Evolutionary conservation across 345 rosid species (phyloP).

Genomic region (Trapa incisa): DNA sequence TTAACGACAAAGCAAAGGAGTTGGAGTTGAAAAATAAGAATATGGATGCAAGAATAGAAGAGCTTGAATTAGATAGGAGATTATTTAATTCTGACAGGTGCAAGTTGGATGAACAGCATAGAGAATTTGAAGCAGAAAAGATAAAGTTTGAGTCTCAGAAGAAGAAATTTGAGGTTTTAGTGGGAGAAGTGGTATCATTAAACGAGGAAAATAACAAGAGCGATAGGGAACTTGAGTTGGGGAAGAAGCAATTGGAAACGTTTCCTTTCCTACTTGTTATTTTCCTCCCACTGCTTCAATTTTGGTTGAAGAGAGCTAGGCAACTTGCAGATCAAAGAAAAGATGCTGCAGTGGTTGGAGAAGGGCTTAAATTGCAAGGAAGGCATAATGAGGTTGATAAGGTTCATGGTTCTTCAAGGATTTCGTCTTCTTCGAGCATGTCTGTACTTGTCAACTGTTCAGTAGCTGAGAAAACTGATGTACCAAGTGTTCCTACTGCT

Average conservation of each 20-base stretch:
- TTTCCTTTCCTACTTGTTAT: too few species aligned
- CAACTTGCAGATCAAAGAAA: not conserved
- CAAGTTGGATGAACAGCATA: not conserved
- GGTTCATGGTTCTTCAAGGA: not conserved
- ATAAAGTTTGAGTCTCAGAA: not conserved
- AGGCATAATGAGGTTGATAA: not conserved
- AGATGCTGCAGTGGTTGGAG: not conserved
- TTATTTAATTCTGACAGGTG: not conserved
- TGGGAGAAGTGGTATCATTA: constrained; percentile 9
- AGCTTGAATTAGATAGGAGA: not conserved
- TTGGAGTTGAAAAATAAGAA: constrained; percentile 5
- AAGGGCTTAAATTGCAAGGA: not conserved
- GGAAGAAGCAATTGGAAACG: constrained; percentile 11
- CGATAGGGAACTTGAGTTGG: constrained; percentile 11
- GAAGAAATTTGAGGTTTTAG: not conserved
- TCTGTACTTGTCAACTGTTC: not conserved
- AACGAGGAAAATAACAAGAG: constrained; percentile 16
- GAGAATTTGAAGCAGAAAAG: not conserved
- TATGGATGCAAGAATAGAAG: not conserved
- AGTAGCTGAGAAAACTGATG: not conserved
- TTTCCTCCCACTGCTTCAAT: too few species aligned
- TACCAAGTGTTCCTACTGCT: not conserved
- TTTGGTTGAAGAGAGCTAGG: too few species aligned
- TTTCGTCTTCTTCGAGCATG: not conserved
- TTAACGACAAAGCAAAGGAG: not conserved